Evolutionary conservation across 2,329 filamentous ascomycete species (phyloP).

Genomic region (Dactylellina cionopaga): DNA sequence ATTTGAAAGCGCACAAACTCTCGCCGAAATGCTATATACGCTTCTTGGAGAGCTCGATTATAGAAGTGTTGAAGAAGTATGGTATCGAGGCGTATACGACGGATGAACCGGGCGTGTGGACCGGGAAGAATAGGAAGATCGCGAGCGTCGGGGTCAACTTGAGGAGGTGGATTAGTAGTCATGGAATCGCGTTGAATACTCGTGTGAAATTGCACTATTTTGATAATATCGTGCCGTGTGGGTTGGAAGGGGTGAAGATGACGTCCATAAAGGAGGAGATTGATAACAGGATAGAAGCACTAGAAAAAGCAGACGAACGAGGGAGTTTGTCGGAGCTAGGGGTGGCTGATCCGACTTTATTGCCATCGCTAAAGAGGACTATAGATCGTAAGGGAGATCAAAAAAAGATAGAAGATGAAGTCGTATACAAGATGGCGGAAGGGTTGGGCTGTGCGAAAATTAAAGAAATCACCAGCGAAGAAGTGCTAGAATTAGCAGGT

Average conservation of each 20-base stretch:
- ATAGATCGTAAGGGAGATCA: not conserved
- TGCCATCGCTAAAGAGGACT: not conserved
- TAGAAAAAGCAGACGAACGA: slow-evolving; percentile 54
- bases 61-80: slow-evolving; percentile 70
- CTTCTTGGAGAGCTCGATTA: slow-evolving; percentile 79
- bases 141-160: slow-evolving; percentile 93
- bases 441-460: slow-evolving; percentile 66
- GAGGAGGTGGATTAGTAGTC: slow-evolving; percentile 80
- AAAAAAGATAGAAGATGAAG: slow-evolving; percentile 67
- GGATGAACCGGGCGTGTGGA: slow-evolving; percentile 86
- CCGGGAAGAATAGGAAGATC: slow-evolving; percentile 73
- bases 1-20: slow-evolving; percentile 75
- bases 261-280: slow-evolving; percentile 74
- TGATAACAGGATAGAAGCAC: not conserved
- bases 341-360: too few species aligned
- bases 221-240: slow-evolving; percentile 86
- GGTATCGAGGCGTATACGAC: slow-evolving; percentile 72
- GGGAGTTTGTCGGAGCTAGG: slow-evolving; percentile 56
- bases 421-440: slow-evolving; percentile 75
- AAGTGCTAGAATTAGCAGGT: slow-evolving; percentile 14
- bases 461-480: not conserved
- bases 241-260: slow-evolving; percentile 78
- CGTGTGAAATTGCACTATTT: slow-evolving; percentile 72
- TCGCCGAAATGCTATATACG: slow-evolving; percentile 80
- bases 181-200: slow-evolving; percentile 86